These are phyloP conservation scores for bread wheat (Triticum aestivum) DNA, from an alignment of 176 grass and related monocot species.

Conservation along the genomic window DNA sequence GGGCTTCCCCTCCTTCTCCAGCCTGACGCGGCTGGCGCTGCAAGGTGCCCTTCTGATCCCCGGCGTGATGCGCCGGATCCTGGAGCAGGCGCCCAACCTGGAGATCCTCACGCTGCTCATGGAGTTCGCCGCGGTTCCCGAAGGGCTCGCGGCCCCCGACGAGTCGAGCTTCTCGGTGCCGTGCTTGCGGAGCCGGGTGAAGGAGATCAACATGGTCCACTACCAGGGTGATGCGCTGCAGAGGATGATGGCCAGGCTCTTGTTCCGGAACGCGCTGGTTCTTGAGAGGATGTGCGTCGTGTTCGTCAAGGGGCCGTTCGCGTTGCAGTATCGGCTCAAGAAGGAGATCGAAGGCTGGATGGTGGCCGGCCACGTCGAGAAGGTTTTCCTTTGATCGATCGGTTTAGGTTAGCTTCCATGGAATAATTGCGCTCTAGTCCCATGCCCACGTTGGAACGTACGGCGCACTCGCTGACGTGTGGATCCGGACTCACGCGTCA, in stretches of 20 bases:
- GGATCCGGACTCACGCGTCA: too few species aligned
- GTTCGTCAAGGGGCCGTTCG: neutral
- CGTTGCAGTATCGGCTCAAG: neutral
- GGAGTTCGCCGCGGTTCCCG: neutral
- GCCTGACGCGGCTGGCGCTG: neutral
- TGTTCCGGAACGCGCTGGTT: neutral
- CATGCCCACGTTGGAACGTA: too few species aligned
- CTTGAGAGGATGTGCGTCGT: neutral
- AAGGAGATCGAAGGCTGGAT: neutral
- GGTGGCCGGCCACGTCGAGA: neutral
- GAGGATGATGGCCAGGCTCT: constrained; percentile 3
- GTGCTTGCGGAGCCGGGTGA: neutral
- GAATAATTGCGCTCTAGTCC: too few species aligned
- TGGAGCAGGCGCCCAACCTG: neutral
- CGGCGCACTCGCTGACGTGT: too few species aligned
- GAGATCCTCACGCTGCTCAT: neutral
- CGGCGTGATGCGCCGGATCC: neutral
- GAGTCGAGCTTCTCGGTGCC: neutral
- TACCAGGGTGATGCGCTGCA: neutral
- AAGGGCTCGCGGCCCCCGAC: neutral
- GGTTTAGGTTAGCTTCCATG: too few species aligned
- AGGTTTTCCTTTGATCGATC: neutral
- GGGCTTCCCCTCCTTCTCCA: neutral
- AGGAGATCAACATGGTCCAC: constrained; percentile 21
- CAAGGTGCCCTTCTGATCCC: neutral